A percentile compares a stretch with the other conserved stretches of the same genome.
These are phyloP conservation scores for Cutaneotrichosporon cavernicola DNA, from an alignment of 1,284 basidiomycete species.

Conservation along the genomic window DNA sequence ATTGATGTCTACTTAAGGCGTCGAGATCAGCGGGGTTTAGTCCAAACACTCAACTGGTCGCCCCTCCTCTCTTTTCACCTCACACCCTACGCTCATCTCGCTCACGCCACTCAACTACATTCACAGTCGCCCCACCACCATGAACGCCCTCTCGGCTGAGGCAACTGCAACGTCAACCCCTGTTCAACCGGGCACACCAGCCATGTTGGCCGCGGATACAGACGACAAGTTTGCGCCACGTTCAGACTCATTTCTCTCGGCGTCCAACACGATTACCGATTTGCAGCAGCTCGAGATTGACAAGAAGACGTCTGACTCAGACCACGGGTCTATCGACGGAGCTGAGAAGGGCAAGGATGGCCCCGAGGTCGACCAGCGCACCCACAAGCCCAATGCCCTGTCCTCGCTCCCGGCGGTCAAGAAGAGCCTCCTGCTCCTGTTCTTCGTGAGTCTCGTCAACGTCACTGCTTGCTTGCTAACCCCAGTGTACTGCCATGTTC, in stretches of 20 bases:
- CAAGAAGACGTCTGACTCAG: neutral
- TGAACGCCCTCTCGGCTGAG: neutral
- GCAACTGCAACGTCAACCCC: neutral
- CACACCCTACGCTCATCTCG: too few species aligned
- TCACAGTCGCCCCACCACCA: neutral
- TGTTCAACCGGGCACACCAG: neutral
- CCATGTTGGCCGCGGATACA: neutral
- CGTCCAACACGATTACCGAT: neutral
- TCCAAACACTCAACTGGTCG: too few species aligned
- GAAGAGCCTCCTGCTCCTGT: slow-evolving; percentile 40
- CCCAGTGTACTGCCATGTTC: slow-evolving; percentile 33
- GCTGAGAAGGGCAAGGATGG: slow-evolving; percentile 1
- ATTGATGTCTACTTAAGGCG: too few species aligned
- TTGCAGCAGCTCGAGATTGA: neutral
- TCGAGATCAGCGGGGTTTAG: too few species aligned
- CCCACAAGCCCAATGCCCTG: slow-evolving; percentile 25
- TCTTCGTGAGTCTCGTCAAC: slow-evolving; percentile 32
- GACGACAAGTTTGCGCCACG: neutral
- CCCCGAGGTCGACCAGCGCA: neutral
- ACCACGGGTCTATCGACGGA: neutral
- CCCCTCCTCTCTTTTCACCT: too few species aligned
- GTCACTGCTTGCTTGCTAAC: neutral
- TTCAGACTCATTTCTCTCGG: neutral
- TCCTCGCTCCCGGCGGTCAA: slow-evolving; percentile 26
- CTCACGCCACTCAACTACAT: neutral